Base-by-base conservation (phyloP, 139 green algal genomes). In the Edaphochlamys debaryana region DNA sequence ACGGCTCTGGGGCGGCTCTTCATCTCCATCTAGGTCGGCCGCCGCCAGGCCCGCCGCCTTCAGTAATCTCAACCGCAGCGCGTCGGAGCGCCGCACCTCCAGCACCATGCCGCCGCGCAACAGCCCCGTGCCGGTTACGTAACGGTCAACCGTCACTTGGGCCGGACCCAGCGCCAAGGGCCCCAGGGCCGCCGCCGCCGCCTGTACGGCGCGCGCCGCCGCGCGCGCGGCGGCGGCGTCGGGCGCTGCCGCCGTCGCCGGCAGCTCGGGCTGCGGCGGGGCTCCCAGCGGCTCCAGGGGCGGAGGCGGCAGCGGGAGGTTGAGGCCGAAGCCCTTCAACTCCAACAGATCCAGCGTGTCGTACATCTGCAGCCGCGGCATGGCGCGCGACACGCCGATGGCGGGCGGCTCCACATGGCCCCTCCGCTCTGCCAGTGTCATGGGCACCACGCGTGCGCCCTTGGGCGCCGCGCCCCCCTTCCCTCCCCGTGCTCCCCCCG, bases 101-200 rank as follows among this genome's bases (percentile, higher is more conserved):
- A 92, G 67, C 40, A 86, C 82, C 67, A 90, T 81, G 34, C 69
- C 68, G 4, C 85, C 88, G 25, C 81, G 78, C 58, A 86, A 32
- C 48, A 82, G 73, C 5, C 82, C 85, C 8, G 52, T 64, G 3
- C 88, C 88, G 30, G 85, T 87, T 15, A 85, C 37, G 58, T 88
- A 88, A 5, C 81, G 81, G 37, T 78, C 32, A 25, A 69, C 34
- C 6, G 68, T 22, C 30, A 83, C 41, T 2, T 45, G 20, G 8
- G 85, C 45, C n/a, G 30, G 54, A 11, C 23, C 56, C 25, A 63
- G 56, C 22, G 56, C 56, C 45, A 54, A 13, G 45, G 45, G 45
- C 25, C 56, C 56, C 25, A 23, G 4, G 23, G 45, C 17, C 52
- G 52, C 13, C 52, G 52, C 32, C 38, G 38, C 38, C 4, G 41